Percentiles rank a stretch among this genome's conserved stretches.
Conservation (phyloP, 345 rosid species). For the Camelina laxa region DNA sequence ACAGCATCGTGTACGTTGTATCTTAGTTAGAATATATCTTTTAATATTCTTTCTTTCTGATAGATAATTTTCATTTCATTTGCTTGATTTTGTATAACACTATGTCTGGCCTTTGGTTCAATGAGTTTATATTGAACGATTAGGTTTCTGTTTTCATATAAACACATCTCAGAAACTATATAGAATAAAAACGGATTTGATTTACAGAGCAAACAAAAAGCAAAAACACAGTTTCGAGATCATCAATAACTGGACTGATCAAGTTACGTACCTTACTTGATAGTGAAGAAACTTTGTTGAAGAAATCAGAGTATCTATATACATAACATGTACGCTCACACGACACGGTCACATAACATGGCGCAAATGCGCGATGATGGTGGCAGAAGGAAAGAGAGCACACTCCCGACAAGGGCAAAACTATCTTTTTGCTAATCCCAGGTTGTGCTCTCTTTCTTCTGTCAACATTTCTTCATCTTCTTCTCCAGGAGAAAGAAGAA, state of each 20-base stretch:
- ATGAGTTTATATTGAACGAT: conserved; percentile 64
- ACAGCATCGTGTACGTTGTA: conserved; percentile 33
- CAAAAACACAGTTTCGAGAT: conserved; percentile 2
- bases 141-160: conserved; percentile 36
- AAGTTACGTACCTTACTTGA: conserved; percentile 26
- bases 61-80: conserved; percentile 40
- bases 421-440: conserved; percentile 52
- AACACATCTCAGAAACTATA: conserved; percentile 12
- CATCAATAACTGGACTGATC: neutral
- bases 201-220: conserved; percentile 3
- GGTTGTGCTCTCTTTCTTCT: conserved; percentile 99
- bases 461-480: conserved; percentile 60
- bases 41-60: conserved; percentile 1
- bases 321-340: neutral
- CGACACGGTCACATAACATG: conserved; percentile 31
- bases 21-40: conserved; percentile 21
- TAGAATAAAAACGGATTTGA: neutral
- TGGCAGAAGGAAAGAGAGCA: conserved; percentile 93
- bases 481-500: conserved; percentile 29
- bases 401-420: conserved; percentile 78
- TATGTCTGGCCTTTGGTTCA: conserved; percentile 56
- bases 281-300: conserved; percentile 26
- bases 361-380: conserved; percentile 40
- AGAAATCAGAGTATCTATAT: neutral
- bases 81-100: conserved; percentile 23